Base-by-base conservation (phyloP, 306 rosid genomes). In the Pterocarpus santalinus region DNA sequence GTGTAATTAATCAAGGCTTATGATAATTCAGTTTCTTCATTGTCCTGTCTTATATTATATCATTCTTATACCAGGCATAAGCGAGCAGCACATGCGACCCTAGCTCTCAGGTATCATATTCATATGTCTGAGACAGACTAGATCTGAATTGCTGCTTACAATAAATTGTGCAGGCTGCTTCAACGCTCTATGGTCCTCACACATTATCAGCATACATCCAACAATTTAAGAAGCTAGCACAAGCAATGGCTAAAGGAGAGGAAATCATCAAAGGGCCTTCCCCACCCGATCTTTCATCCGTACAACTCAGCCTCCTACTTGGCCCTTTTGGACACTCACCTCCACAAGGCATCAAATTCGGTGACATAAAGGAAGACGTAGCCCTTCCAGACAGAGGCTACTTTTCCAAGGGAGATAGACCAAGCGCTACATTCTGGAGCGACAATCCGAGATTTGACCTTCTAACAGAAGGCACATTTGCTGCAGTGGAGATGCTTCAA, bases 131-230 rank as follows among this genome's bases (percentile, higher is more conserved):
- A 33, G 81, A 79, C 32, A 79, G 71, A 43, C 11, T 64, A 39
- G 22, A 64, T 34, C 49, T 75, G 17, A 51, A 69, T 22, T 62
- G 38, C 2, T 51, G 65, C 35, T 55, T n/a, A 65, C 57, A 22
- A 56, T 17, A 35, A 2, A 15, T 71, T 77, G 28, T 56, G 82
- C 85, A 92, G 98, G 97, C 90, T 83, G 90, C 98, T 83, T 94
- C 97, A 36, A 91, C 98, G 3, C 88, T 94, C 30, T 92, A 91
- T 49, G 98, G 97, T 81, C 98, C 94, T 80, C 90, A 94, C 71
- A 92, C 97, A 22, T 80, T 92, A 72, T 92, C 97, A 75, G 93
- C 98, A 66, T 91, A 90, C 85, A 85, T 92, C 36, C 97, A 94
- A 86, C 97, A 94, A 76, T 94, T 92, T 62, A 86, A 91, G 74